These are phyloP conservation scores for Viola pubescens DNA, from an alignment of 441 rosid genomes.

Conservation along the genomic window DNA sequence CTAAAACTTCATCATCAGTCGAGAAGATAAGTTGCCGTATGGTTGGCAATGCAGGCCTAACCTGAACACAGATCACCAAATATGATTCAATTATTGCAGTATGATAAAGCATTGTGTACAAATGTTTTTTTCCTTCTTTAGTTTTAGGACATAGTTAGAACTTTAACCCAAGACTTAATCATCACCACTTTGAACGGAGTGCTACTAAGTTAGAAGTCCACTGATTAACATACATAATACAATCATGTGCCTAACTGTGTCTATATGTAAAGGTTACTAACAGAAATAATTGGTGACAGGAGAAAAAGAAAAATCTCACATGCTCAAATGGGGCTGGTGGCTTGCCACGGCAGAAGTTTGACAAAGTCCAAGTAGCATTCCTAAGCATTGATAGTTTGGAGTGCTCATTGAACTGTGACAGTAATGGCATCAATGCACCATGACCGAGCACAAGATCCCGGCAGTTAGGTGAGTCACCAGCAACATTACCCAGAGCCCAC, in stretches of 20 bases:
- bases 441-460: slow-evolving; percentile 61
- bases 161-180: neutral
- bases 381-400: slow-evolving; percentile 65
- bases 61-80: slow-evolving; percentile 20
- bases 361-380: slow-evolving; percentile 78
- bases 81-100: neutral
- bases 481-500: slow-evolving; percentile 74
- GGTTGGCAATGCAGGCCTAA: slow-evolving; percentile 55
- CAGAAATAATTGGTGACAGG: too few species aligned
- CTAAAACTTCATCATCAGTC: slow-evolving; percentile 64
- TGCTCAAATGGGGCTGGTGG: slow-evolving; percentile 61
- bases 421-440: slow-evolving; percentile 49
- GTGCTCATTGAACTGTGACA: slow-evolving; percentile 50
- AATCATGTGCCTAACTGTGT: too few species aligned
- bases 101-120: neutral
- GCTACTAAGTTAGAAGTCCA: neutral
- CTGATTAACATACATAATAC: too few species aligned
- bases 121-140: too few species aligned
- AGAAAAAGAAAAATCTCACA: slow-evolving; percentile 23
- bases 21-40: slow-evolving; percentile 47
- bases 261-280: too few species aligned
- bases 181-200: neutral
- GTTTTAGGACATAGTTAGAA: too few species aligned
- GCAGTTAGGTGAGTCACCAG: slow-evolving; percentile 67
- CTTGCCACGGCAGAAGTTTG: slow-evolving; percentile 71